Evolutionary conservation across 2,329 filamentous ascomycete genomes (phyloP).

Genomic region (Canariomyces notabilis): DNA sequence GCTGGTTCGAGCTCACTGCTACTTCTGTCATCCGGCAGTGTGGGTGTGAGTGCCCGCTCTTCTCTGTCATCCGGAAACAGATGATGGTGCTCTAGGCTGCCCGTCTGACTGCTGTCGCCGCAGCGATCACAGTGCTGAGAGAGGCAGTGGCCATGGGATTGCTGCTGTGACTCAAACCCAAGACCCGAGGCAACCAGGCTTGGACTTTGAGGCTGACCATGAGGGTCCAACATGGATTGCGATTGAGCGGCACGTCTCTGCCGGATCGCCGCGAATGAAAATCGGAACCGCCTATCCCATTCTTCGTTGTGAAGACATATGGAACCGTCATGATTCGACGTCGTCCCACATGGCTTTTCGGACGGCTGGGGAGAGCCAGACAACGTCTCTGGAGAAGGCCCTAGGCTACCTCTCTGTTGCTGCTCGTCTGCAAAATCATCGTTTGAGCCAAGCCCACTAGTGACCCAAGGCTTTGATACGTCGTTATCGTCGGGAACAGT

Average conservation of each 20-base stretch:
- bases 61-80: slow-evolving; percentile 9
- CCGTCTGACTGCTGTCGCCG: slow-evolving; percentile 4
- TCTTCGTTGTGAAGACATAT: slow-evolving; percentile 4
- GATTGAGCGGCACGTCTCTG: background rate
- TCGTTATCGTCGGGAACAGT: no score
- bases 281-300: slow-evolving; percentile 1
- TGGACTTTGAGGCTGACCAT: no score
- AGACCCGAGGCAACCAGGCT: slow-evolving; percentile 3
- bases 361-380: background rate
- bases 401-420: no score
- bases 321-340: slow-evolving; percentile 3
- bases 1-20: background rate
- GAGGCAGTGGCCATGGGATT: slow-evolving; percentile 4
- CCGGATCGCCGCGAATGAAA: slow-evolving; percentile 1
- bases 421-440: background rate
- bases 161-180: slow-evolving; percentile 5
- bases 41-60: slow-evolving; percentile 11
- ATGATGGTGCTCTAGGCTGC: slow-evolving; percentile 5
- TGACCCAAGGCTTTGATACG: no score
- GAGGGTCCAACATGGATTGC: background rate
- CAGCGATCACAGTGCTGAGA: slow-evolving; percentile 1
- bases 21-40: slow-evolving; percentile 1
- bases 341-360: background rate
- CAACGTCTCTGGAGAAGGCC: no score
- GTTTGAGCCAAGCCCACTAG: no score